Base-by-base conservation (phyloP, 495 filamentous ascomycete species). In the Geoglossum glabrum region DNA sequence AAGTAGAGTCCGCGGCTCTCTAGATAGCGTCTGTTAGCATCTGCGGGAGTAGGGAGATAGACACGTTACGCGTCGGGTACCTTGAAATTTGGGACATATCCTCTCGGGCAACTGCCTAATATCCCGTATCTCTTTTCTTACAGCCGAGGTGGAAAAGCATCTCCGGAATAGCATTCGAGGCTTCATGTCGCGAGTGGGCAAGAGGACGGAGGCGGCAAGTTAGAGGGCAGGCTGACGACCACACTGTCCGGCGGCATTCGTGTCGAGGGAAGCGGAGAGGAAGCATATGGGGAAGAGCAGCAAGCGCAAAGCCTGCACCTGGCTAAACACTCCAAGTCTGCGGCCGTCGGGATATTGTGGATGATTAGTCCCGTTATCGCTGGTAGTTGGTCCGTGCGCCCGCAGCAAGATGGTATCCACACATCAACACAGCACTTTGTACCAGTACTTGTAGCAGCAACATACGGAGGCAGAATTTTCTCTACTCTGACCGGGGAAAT, bases 1-100 rank as follows among this genome's bases (percentile, higher is more conserved):
- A 95, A 78, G 57, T 80, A 78, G 61, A 76, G 75, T 27, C 72
- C 63, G 19, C 62, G 66, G 25, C 75, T 78, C 68, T 81, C 80
- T 82, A 50, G 1, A 17, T 5, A 30, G 49, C 26, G 15, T 31
- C 10, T 3, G 61, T 60, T 43, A 19, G 40, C 40, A 10, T 21
- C 19, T 10, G 17, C 1, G 17, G 23, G 3, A 4, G 10, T 8
- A 40, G 36, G 11, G 5, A 40, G 1, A 45, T 3, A 45, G n/a
- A 21, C 23, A 21, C 40, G 0, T 21, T 45, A 9, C 23, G 1
- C 40, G n/a, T n/a, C 23, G 10, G 6, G 19, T 28, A 81, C 74
- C 76, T 75, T 73, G 73, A 61, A 76, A 79, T 60, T 66, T 70
- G 19, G 76, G 76, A 50, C 70, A 64, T 34, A 73, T 64, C 2